Percentiles rank a stretch among this genome's conserved stretches.
These are phyloP conservation scores for Fusarium palustre DNA, from an alignment of 2,329 filamentous ascomycete species.

Conservation along the genomic window DNA sequence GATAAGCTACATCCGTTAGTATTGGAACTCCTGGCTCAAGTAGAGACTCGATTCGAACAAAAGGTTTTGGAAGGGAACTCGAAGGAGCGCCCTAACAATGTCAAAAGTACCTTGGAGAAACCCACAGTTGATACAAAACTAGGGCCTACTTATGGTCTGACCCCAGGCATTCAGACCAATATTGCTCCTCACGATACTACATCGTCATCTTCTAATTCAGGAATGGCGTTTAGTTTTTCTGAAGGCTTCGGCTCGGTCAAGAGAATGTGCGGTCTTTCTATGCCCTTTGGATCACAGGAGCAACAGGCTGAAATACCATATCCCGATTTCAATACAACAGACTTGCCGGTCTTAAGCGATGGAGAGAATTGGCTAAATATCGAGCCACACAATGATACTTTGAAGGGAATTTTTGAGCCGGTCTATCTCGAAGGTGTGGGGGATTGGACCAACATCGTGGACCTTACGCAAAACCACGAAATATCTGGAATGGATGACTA, in stretches of 20 bases:
- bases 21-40: neutral
- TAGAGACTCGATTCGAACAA: neutral
- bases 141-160: neutral
- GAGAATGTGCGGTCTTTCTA: conserved; percentile 1
- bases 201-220: neutral
- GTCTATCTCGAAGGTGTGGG: neutral
- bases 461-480: neutral
- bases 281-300: neutral
- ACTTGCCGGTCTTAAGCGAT: neutral
- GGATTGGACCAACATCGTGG: conserved; percentile 1
- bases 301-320: conserved; percentile 6
- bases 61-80: neutral
- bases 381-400: neutral
- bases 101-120: neutral
- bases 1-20: neutral
- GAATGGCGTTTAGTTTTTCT: neutral
- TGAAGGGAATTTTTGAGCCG: neutral
- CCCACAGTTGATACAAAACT: neutral
- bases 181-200: neutral
- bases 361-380: neutral
- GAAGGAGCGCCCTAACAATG: neutral
- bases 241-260: neutral
- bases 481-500: neutral
- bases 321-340: neutral
- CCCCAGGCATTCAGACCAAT: neutral